Percentiles rank a stretch among this genome's conserved stretches.
Conservation (phyloP, 2,329 filamentous ascomycete genomes). For the Fusarium scirpi region DNA sequence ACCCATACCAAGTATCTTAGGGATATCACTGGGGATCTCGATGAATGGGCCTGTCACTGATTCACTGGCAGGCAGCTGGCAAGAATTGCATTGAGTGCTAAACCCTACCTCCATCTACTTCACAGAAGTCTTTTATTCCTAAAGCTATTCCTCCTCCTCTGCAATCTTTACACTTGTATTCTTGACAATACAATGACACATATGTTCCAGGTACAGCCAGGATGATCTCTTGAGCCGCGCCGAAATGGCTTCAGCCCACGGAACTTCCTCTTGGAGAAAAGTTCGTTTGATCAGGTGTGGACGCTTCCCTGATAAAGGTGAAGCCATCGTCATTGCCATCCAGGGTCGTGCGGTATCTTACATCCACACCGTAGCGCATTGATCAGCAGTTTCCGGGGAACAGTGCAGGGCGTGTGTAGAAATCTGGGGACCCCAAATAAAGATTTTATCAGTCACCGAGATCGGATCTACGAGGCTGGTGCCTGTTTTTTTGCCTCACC, state of each 20-base stretch:
- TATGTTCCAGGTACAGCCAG: conserved; percentile 13
- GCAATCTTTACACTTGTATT: neutral
- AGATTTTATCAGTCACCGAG: conserved; percentile 21
- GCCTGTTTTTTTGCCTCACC: conserved; percentile 13
- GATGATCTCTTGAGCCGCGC: neutral
- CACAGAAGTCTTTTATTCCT: no score
- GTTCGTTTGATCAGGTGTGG: conserved; percentile 6
- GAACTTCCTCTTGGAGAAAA: conserved; percentile 26
- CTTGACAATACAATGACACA: conserved; percentile 24
- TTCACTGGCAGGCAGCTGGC: no score
- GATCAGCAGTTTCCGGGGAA: conserved; percentile 35
- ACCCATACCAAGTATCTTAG: conserved; percentile 1
- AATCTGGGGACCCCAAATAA: conserved; percentile 34
- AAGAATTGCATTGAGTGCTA: no score
- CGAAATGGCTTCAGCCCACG: conserved; percentile 5
- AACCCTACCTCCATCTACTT: no score
- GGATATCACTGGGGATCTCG: no score
- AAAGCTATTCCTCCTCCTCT: no score
- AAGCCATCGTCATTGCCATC: conserved; percentile 29
- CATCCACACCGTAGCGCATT: conserved; percentile 21
- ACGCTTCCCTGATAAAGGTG: conserved; percentile 8
- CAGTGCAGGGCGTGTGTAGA: conserved; percentile 28
- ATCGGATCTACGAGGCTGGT: conserved; percentile 33
- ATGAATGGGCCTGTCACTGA: no score
- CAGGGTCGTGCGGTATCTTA: conserved; percentile 18